Percentiles rank a stretch among this genome's conserved stretches.
phyloP scores from a whole-genome alignment of 75 land plant species.

The Azolla pinnata region DNA sequence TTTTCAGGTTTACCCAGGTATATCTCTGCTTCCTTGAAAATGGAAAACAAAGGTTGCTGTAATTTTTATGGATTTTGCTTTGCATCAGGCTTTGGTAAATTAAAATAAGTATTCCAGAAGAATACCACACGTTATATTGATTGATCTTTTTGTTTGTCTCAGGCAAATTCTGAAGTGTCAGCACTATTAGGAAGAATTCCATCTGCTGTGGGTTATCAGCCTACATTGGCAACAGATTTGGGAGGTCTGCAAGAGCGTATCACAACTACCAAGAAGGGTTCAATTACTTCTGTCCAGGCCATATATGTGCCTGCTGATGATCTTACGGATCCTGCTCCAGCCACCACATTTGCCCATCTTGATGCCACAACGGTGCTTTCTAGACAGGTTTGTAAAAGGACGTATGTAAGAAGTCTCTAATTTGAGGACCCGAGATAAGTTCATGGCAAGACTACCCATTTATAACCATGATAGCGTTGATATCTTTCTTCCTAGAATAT shows the following conservation, averaged over 20 bases:
- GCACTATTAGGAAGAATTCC: slow-evolving; percentile 94
- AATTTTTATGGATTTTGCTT: not conserved
- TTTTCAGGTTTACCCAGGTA: slow-evolving; percentile 86
- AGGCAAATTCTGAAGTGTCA: slow-evolving; percentile 98
- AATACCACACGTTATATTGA: not conserved
- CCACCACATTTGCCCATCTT: slow-evolving; percentile 95
- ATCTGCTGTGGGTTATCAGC: slow-evolving; percentile 97
- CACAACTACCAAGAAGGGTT: slow-evolving; percentile 44
- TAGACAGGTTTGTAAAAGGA: slow-evolving; percentile 50
- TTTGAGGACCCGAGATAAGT: no score
- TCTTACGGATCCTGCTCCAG: slow-evolving; percentile 96
- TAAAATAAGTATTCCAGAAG: not conserved
- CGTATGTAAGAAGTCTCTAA: not conserved
- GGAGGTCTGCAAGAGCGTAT: slow-evolving; percentile 93
- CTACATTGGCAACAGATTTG: slow-evolving; percentile 84
- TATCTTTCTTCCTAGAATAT: no score
- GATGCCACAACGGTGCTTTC: slow-evolving; percentile 95
- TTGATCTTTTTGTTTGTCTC: slow-evolving; percentile 5
- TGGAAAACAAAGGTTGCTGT: no score
- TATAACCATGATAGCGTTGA: no score
- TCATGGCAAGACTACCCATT: no score
- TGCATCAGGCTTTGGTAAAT: not conserved
- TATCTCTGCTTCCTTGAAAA: not conserved
- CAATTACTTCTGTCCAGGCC: slow-evolving; percentile 45
- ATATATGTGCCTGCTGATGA: slow-evolving; percentile 48